phyloP scores from a whole-genome alignment of 2,329 filamentous ascomycete species.

The Chrysoporthe deuterocubensis region DNA sequence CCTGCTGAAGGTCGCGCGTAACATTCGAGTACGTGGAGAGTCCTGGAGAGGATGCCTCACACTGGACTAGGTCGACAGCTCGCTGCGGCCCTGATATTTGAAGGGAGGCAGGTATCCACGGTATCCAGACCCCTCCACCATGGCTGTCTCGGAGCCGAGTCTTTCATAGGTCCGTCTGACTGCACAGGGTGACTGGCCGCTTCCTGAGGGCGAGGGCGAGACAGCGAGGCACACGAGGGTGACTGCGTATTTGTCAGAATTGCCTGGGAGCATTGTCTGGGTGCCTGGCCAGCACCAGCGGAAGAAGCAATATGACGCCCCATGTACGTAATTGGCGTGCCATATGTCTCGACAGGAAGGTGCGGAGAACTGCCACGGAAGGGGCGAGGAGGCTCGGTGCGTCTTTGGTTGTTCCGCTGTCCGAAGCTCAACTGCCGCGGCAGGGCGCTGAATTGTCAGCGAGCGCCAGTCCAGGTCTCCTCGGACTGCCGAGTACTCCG shows the following conservation, averaged over 20 bases:
- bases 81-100: too few species aligned
- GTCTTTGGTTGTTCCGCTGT: neutral
- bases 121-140: neutral
- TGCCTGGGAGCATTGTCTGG: neutral
- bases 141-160: neutral
- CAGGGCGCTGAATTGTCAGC: constrained; percentile 1
- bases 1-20: neutral
- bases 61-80: neutral
- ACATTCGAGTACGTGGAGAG: neutral
- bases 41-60: neutral
- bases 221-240: neutral
- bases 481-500: neutral
- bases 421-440: neutral
- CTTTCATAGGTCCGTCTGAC: neutral
- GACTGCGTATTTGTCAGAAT: neutral
- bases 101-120: too few species aligned
- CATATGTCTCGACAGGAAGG: neutral
- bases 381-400: neutral
- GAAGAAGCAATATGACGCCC: neutral
- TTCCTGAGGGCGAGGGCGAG: neutral
- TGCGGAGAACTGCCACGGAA: neutral
- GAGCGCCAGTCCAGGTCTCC: neutral
- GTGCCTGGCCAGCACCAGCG: neutral
- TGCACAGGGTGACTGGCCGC: too few species aligned
- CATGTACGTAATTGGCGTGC: neutral